Percentiles rank a stretch among this genome's conserved stretches.
phyloP scores from a whole-genome alignment of 2,329 filamentous ascomycete species.

The Colletotrichum zoysiae region DNA sequence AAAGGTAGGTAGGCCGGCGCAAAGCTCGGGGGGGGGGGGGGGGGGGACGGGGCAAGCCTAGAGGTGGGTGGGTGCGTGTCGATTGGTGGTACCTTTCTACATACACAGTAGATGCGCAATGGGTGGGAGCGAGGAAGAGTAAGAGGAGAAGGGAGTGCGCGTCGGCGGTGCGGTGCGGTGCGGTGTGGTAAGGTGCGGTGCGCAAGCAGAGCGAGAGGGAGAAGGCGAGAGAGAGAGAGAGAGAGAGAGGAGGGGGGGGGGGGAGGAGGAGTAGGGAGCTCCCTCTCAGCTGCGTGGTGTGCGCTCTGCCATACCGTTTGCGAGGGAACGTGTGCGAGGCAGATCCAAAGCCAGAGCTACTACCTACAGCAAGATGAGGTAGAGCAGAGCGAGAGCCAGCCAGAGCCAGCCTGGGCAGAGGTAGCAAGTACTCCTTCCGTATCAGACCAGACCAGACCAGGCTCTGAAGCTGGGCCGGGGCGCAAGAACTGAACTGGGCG shows the following conservation, averaged over 20 bases:
- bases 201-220: slow-evolving; percentile 22
- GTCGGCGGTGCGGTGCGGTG: slow-evolving; percentile 23
- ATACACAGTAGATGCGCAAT: slow-evolving; percentile 13
- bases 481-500: slow-evolving; percentile 16
- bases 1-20: slow-evolving; percentile 40
- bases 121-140: slow-evolving; percentile 30
- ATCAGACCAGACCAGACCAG: slow-evolving; percentile 12
- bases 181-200: slow-evolving; percentile 20
- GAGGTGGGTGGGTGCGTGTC: slow-evolving; percentile 40
- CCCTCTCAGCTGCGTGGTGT: slow-evolving; percentile 34
- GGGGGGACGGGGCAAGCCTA: slow-evolving; percentile 34
- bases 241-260: slow-evolving; percentile 13
- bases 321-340: slow-evolving; percentile 35
- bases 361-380: slow-evolving; percentile 4
- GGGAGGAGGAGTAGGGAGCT: slow-evolving; percentile 31
- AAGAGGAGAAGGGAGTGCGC: slow-evolving; percentile 31
- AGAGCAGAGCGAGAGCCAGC: slow-evolving; percentile 10
- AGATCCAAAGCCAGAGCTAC: slow-evolving; percentile 18
- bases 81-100: slow-evolving; percentile 27
- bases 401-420: not conserved
- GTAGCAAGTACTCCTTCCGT: slow-evolving; percentile 14
- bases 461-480: slow-evolving; percentile 23
- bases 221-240: slow-evolving; percentile 20
- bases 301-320: slow-evolving; percentile 33
- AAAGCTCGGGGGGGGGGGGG: slow-evolving; percentile 31